Percentiles rank a stretch among this genome's conserved stretches.
Conservation (phyloP, 1,284 basidiomycete species). For the Trichosporon asahii region DNA sequence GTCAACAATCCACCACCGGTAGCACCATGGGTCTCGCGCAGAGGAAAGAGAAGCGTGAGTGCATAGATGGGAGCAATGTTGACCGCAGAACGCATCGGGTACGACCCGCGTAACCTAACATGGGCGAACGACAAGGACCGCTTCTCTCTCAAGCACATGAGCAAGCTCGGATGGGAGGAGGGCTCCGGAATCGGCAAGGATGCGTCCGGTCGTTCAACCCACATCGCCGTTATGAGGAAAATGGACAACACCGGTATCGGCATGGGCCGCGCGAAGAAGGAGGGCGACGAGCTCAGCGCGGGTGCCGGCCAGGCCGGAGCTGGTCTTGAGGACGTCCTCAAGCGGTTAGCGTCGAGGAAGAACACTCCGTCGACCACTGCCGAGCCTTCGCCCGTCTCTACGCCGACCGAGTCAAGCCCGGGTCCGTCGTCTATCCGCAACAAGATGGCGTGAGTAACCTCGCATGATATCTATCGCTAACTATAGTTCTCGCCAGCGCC, state of each 20-base stretch:
- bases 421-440: constrained; percentile 35
- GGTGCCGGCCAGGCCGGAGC: constrained; percentile 49
- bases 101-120: constrained; percentile 51
- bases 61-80: constrained; percentile 4
- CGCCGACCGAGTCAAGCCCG: constrained; percentile 22
- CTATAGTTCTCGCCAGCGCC: constrained; percentile 45
- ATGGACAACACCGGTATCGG: constrained; percentile 52
- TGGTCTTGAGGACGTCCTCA: constrained; percentile 49
- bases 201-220: constrained; percentile 45
- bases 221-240: constrained; percentile 51
- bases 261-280: constrained; percentile 46
- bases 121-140: constrained; percentile 52
- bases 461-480: constrained; percentile 7
- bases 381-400: constrained; percentile 12
- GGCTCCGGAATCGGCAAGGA: constrained; percentile 45
- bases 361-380: constrained; percentile 26
- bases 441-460: constrained; percentile 46
- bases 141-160: constrained; percentile 53
- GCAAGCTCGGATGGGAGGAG: constrained; percentile 50
- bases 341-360: constrained; percentile 34
- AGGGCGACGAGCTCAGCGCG: constrained; percentile 45
- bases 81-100: constrained; percentile 46
- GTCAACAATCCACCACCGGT: constrained; percentile 10
- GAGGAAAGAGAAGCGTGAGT: constrained; percentile 50
- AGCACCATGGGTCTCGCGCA: constrained; percentile 50